Percentiles rank a stretch among this genome's conserved stretches.
These are phyloP conservation scores for Aspergillus texensis DNA, from an alignment of 2,329 filamentous ascomycete genomes.

Conservation along the genomic window DNA sequence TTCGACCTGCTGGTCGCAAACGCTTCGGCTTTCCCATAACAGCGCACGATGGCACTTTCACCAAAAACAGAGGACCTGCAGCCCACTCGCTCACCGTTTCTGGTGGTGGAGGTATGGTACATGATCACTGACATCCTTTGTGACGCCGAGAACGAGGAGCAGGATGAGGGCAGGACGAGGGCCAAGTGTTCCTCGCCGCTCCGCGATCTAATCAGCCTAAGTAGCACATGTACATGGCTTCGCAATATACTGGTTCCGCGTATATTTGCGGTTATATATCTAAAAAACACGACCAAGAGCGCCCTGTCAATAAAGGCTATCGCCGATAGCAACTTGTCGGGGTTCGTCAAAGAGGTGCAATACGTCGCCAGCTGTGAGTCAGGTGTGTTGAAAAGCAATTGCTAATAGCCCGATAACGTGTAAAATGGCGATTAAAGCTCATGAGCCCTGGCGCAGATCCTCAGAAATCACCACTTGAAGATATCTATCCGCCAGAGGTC, in stretches of 20 bases:
- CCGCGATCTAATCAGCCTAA: neutral
- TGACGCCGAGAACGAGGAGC: neutral
- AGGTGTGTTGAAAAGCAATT: neutral
- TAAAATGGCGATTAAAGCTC: neutral
- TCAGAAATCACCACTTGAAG: neutral
- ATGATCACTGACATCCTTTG: constrained; percentile 1
- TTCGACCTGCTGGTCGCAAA: no score
- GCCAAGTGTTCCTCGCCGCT: neutral
- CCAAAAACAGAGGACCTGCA: no score
- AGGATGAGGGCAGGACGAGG: neutral
- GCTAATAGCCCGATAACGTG: neutral
- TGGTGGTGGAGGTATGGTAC: neutral
- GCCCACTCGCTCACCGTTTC: no score
- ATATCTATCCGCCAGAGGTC: constrained; percentile 1
- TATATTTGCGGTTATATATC: neutral
- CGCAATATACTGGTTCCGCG: neutral
- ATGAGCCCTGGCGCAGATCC: neutral
- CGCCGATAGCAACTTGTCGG: neutral
- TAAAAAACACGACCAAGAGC: neutral
- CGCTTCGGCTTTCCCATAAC: no score
- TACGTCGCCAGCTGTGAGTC: neutral
- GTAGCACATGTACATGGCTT: neutral
- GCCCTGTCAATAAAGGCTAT: neutral
- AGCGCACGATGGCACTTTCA: no score
- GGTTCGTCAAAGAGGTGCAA: neutral